phyloP scores from a whole-genome alignment of 2,329 filamentous ascomycete species.

The Fusarium subglutinans region DNA sequence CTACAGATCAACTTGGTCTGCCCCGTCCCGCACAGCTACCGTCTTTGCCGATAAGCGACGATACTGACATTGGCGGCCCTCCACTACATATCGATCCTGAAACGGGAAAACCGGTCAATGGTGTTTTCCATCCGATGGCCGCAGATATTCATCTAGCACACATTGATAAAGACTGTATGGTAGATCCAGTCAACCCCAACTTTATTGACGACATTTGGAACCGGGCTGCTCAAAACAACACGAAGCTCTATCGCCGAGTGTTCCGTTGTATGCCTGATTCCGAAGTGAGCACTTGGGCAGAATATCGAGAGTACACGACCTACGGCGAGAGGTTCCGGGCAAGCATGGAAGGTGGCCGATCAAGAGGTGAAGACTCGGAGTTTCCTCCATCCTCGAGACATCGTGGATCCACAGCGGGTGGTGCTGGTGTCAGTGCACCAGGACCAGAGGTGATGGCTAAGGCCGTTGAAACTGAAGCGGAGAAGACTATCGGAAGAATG shows the following conservation, averaged over 20 bases:
- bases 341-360: constrained; percentile 65
- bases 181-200: constrained; percentile 80
- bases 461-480: constrained; percentile 43
- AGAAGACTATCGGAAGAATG: constrained; percentile 48
- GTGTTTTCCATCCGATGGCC: constrained; percentile 61
- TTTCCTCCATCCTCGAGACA: constrained; percentile 51
- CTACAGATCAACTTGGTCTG: constrained; percentile 74
- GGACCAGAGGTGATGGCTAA: constrained; percentile 52
- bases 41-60: constrained; percentile 74
- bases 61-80: constrained; percentile 84
- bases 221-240: constrained; percentile 90
- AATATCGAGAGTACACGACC: constrained; percentile 84
- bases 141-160: constrained; percentile 77
- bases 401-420: constrained; percentile 46
- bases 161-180: constrained; percentile 92
- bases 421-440: constrained; percentile 55
- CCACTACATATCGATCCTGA: constrained; percentile 63
- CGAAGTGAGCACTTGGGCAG: constrained; percentile 90
- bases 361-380: constrained; percentile 60
- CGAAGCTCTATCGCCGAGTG: constrained; percentile 89
- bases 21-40: constrained; percentile 75
- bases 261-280: constrained; percentile 98
- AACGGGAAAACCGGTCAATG: constrained; percentile 57
- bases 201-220: constrained; percentile 94
- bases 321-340: constrained; percentile 83